Evolutionary conservation across 148 eudicot species (phyloP).

Genomic region (Vaccinium macrocarpon): DNA sequence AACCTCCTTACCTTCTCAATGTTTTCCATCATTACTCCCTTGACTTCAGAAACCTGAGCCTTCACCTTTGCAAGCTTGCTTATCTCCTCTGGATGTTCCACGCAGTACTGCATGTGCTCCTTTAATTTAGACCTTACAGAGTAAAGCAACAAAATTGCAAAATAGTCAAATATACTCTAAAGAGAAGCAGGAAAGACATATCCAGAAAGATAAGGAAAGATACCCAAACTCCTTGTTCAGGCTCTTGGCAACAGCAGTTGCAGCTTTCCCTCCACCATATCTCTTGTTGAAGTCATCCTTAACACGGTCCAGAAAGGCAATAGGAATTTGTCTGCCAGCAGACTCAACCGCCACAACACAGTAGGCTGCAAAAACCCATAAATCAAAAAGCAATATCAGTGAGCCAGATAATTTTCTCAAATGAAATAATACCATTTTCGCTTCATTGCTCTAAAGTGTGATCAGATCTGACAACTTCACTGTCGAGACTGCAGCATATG

Average conservation of each 20-base stretch:
- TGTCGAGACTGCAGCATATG: neutral
- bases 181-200: neutral
- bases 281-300: conserved; percentile 78
- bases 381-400: neutral
- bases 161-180: neutral
- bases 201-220: neutral
- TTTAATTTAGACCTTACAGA: conserved; percentile 53
- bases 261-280: conserved; percentile 81
- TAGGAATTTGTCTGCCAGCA: conserved; percentile 71
- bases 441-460: neutral
- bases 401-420: neutral
- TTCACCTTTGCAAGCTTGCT: conserved; percentile 59
- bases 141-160: neutral
- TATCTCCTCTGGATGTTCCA: conserved; percentile 58
- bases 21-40: conserved; percentile 70
- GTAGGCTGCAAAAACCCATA: conserved; percentile 45
- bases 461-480: neutral
- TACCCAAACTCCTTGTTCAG: conserved; percentile 84
- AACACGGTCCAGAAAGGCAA: conserved; percentile 64
- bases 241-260: conserved; percentile 68
- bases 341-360: conserved; percentile 89
- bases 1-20: conserved; percentile 46
- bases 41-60: conserved; percentile 67
- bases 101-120: conserved; percentile 63
- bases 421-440: neutral